phyloP scores from a whole-genome alignment of 1,284 basidiomycete genomes.

The Cystobasidiaceae sp. region DNA sequence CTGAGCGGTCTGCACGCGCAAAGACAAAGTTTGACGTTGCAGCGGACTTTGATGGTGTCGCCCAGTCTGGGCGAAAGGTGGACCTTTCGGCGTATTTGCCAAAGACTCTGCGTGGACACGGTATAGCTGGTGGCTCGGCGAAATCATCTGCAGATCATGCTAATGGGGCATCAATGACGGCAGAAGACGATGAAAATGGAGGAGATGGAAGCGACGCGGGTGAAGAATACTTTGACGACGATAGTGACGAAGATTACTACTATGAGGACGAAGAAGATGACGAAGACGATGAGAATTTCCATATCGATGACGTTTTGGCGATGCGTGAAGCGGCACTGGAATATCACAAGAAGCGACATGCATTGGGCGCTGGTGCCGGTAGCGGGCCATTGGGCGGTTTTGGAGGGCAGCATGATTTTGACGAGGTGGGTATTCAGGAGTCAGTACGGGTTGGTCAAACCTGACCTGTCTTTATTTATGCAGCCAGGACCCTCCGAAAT shows the following conservation, averaged over 20 bases:
- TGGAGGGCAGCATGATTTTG: conserved; percentile 18
- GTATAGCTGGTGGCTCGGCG: neutral
- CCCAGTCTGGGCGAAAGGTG: neutral
- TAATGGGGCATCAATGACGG: too few species aligned
- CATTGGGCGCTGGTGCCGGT: conserved; percentile 37
- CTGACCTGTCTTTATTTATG: neutral
- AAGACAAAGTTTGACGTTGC: neutral
- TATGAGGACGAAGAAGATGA: conserved; percentile 14
- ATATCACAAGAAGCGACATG: conserved; percentile 36
- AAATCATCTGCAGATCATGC: neutral
- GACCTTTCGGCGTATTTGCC: conserved; percentile 27
- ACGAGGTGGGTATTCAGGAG: conserved; percentile 21
- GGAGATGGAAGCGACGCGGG: conserved; percentile 9
- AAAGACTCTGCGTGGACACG: neutral
- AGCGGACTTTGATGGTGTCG: conserved; percentile 22
- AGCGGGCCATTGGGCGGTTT: conserved; percentile 39
- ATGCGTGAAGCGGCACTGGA: conserved; percentile 40
- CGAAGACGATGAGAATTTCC: conserved; percentile 32
- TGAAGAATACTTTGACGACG: conserved; percentile 27
- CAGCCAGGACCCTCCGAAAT: conserved; percentile 7
- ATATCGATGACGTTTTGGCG: conserved; percentile 39
- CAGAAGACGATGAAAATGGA: conserved; percentile 1
- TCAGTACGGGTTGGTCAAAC: too few species aligned
- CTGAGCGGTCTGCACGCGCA: neutral
- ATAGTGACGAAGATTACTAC: conserved; percentile 5